phyloP scores from a whole-genome alignment of 1,284 basidiomycete species.

The Cryptococcus floricola region DNA sequence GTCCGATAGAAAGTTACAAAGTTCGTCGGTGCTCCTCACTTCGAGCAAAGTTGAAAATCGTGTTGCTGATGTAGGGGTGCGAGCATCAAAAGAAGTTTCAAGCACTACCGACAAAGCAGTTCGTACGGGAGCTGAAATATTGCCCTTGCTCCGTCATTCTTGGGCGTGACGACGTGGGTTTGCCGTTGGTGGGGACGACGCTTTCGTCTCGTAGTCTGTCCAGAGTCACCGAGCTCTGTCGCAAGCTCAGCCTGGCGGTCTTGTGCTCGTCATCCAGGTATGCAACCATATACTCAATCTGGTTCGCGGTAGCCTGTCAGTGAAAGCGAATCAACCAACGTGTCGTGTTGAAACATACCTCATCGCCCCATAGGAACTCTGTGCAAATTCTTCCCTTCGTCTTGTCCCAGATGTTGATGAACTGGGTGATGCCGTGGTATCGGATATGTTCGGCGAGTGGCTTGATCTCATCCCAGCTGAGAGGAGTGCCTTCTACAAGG shows the following conservation, averaged over 20 bases:
- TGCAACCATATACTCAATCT: conserved; percentile 97
- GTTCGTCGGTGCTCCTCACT: no score
- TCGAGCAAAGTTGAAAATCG: no score
- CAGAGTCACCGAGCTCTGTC: conserved; percentile 93
- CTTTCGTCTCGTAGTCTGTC: conserved; percentile 70
- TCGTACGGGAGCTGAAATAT: no score
- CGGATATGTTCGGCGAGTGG: conserved; percentile 85
- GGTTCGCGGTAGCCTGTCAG: neutral
- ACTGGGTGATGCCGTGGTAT: conserved; percentile 90
- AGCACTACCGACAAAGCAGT: no score
- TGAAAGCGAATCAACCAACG: neutral
- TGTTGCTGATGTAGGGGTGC: no score
- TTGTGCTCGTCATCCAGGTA: conserved; percentile 78
- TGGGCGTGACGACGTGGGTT: no score
- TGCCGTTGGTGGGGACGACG: conserved; percentile 43
- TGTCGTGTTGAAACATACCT: conserved; percentile 58
- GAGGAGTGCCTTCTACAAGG: conserved; percentile 87
- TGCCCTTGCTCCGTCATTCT: conserved; percentile 51
- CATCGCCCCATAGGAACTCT: conserved; percentile 94
- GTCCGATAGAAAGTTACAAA: no score
- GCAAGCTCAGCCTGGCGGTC: conserved; percentile 74
- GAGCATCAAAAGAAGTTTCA: no score
- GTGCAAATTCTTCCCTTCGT: conserved; percentile 90
- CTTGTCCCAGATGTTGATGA: conserved; percentile 85
- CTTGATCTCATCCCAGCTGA: conserved; percentile 87